Evolutionary conservation across 1,284 basidiomycete species (phyloP), one percentile per base, ranked within the genome.

Genomic region (Peniophora sp.): DNA sequence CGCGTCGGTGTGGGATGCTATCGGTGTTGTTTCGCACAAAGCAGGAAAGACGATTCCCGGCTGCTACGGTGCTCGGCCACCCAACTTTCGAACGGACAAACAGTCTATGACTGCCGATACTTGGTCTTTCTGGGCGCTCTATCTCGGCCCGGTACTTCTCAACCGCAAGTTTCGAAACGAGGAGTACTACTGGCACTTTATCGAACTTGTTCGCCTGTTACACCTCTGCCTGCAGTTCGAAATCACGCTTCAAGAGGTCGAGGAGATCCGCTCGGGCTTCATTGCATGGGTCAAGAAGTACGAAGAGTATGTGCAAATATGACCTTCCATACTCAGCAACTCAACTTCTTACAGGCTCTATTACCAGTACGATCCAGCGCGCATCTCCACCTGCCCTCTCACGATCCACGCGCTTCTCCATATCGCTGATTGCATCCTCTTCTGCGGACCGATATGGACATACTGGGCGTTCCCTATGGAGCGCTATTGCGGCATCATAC

Each of bases 401-500:
- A 69, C 69, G 0, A 58, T 77, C 10, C 74, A 78, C 56, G 58
- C 63, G 0, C 63, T 74, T 0, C 61, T 74, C 5, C 72, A 74
- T 52, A 63, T 73, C 41, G 63, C 65, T 0, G 59, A 63, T 27
- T 56, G 58, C 47, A 72, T 73, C 25, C 49, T 60, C 39, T 49
- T 41, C 1, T 58, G 50, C 6, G 69, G 72, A 0, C 71, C 68
- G 1, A 68, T 72, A 1, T 75, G 72, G 71, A 57, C 57, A 6
- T 70, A 70, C 49, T 76, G 72, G 73, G 68, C 71, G 1, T 75
- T 72, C 51, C 63, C 66, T 0, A 74, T 64, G 60, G 64, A 66
- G 50, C 53, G 59, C 2, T 62, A 55, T 46, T 65, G 64, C 52
- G 58, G 62, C 2, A 32, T 25, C 16, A 50, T 66, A 12, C 53